Conservation (phyloP, 805 yeast genomes). For the Cyberlindnera samutprakarnensis region DNA sequence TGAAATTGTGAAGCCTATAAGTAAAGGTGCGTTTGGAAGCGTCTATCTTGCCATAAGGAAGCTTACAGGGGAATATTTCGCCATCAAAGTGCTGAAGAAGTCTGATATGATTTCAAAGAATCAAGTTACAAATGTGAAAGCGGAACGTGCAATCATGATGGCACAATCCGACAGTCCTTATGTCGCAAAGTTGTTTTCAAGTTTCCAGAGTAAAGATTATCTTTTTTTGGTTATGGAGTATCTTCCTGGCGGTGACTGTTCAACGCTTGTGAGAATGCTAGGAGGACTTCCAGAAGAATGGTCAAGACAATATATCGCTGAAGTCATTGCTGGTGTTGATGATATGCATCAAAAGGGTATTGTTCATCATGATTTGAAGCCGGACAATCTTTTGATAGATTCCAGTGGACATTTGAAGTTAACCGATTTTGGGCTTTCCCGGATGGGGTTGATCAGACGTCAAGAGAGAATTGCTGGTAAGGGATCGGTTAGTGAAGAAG, state of each 20-base stretch:
- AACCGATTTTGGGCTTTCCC: slow-evolving; percentile 90
- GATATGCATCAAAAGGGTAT: slow-evolving; percentile 86
- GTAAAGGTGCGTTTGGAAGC: slow-evolving; percentile 96
- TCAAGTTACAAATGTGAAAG: slow-evolving; percentile 88
- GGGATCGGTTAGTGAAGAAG: slow-evolving; percentile 15
- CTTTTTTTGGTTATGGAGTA: slow-evolving; percentile 94
- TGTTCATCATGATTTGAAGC: slow-evolving; percentile 91
- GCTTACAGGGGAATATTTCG: slow-evolving; percentile 89
- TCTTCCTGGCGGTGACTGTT: slow-evolving; percentile 92
- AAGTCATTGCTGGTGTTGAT: slow-evolving; percentile 82
- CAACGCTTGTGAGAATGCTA: slow-evolving; percentile 73
- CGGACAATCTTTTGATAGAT: slow-evolving; percentile 88
- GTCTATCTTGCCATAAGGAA: slow-evolving; percentile 81
- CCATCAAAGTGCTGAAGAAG: slow-evolving; percentile 85
- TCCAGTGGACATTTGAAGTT: slow-evolving; percentile 81
- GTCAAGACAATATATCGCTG: slow-evolving; percentile 82
- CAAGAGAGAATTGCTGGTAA: slow-evolving; percentile 40
- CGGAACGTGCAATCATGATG: slow-evolving; percentile 98
- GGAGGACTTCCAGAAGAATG: slow-evolving; percentile 83
- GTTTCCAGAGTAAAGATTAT: slow-evolving; percentile 84
- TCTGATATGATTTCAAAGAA: slow-evolving; percentile 96
- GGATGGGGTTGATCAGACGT: slow-evolving; percentile 82
- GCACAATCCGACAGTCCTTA: slow-evolving; percentile 88
- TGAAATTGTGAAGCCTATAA: slow-evolving; percentile 85
- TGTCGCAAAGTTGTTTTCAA: slow-evolving; percentile 81